Conservation (phyloP, 768 basidiomycete genomes). For the Pleurotus citrinopileatus region DNA sequence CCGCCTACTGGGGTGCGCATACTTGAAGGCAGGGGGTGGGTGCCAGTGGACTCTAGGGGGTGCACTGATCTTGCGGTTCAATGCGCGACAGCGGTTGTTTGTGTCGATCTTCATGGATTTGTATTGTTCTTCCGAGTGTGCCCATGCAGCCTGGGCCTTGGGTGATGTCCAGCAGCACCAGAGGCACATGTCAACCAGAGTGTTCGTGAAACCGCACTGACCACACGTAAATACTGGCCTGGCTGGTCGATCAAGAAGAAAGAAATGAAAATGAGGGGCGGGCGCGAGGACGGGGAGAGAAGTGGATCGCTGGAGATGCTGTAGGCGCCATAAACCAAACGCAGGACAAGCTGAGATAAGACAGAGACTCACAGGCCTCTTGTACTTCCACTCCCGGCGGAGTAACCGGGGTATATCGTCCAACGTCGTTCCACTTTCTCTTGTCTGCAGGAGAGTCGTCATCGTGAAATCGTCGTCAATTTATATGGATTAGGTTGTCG, state of each 20-base stretch:
- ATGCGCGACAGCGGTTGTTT: not conserved
- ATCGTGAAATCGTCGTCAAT: slow-evolving; percentile 4
- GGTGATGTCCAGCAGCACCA: slow-evolving; percentile 50
- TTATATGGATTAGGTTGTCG: not conserved
- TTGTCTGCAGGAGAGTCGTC: not conserved
- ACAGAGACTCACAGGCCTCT: slow-evolving; percentile 7
- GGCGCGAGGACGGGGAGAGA: slow-evolving; percentile 46
- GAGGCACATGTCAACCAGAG: slow-evolving; percentile 46
- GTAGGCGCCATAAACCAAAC: not conserved
- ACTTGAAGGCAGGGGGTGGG: not conserved
- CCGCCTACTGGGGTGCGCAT: not conserved
- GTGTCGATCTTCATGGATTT: not conserved
- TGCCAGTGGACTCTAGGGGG: slow-evolving; percentile 9
- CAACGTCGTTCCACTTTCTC: slow-evolving; percentile 2
- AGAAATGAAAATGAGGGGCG: slow-evolving; percentile 18
- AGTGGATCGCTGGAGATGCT: slow-evolving; percentile 43
- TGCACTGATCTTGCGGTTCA: slow-evolving; percentile 8
- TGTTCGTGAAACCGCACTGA: slow-evolving; percentile 44
- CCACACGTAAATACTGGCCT: slow-evolving; percentile 45
- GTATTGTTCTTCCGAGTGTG: slow-evolving; percentile 32
- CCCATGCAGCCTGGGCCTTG: slow-evolving; percentile 35
- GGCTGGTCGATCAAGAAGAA: slow-evolving; percentile 15
- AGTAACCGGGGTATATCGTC: slow-evolving; percentile 8
- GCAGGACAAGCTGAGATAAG: not conserved
- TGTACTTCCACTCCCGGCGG: slow-evolving; percentile 7